Base-by-base conservation (phyloP, 345 rosid genomes). In the Rhizophora apiculata region DNA sequence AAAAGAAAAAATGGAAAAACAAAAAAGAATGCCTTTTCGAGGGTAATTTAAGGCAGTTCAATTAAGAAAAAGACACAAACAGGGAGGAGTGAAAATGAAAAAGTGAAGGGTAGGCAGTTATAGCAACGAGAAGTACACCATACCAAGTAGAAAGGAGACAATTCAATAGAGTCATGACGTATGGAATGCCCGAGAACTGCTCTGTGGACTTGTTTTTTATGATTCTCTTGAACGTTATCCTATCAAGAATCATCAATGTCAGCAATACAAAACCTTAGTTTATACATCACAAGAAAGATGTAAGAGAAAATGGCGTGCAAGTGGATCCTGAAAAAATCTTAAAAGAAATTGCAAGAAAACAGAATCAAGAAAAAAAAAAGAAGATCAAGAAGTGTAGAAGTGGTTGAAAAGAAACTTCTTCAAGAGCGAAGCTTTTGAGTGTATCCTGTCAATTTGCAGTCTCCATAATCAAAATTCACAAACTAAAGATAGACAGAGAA, bases 141-240 rank as follows among this genome's bases (percentile, higher is more conserved):
- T 78, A 95, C 99, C 99, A 95, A 6, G 98, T 94, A 21, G 99
- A 88, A 65, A 95, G 97, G 72, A 95, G 96, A 73, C 96, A 90
- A 86, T 95, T 95, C 84, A 95, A 96, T 69, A 95, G 72, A 30
- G 99, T 90, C 99, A 95, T 92, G 32, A 85, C 87, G 64, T 95
- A 95, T 4, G 99, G 99, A n/a, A 95, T 79, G 30, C 99, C 99
- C 7, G 99, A 95, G 85, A 92, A 95, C 63, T 92, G 88, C 77
- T 95, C 96, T 0, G 98, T 92, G 0, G 96, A 86, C 66, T 78
- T 86, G 75, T 76, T 80, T 74, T 60, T 75, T 62, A 90, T 62
- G 74, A 95, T 78, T 85, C 98, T 89, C 86, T 64, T 88, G 84
- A 92, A 92, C 22, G 99, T 95, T 67, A 95, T 90, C 88, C 99